Percentiles rank a stretch among this genome's conserved stretches.
Conservation (phyloP, 2,329 filamentous ascomycete genomes). For the Stagonosporopsis chrysanthemi region DNA sequence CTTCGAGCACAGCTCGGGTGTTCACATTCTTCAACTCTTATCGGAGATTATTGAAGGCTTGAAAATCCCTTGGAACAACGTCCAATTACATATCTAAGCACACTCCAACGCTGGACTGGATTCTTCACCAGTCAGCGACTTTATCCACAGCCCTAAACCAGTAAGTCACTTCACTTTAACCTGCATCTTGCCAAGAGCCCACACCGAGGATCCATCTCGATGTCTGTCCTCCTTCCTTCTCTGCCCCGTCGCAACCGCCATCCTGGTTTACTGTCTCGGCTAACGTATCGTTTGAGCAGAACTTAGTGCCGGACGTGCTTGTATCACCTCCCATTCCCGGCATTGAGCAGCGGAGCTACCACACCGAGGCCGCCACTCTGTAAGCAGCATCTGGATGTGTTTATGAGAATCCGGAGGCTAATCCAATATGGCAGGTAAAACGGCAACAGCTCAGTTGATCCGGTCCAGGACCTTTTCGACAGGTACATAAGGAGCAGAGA, state of each 20-base stretch:
- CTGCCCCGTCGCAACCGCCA: slow-evolving; percentile 25
- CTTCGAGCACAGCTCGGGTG: slow-evolving; percentile 18
- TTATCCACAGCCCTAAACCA: slow-evolving; percentile 42
- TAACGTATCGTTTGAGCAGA: slow-evolving; percentile 34
- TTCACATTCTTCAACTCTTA: slow-evolving; percentile 23
- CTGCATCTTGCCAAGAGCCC: slow-evolving; percentile 39
- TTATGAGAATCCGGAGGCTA: slow-evolving; percentile 24
- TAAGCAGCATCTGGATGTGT: slow-evolving; percentile 28
- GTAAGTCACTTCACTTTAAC: slow-evolving; percentile 43
- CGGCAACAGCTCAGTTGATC: slow-evolving; percentile 22
- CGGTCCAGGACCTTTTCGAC: slow-evolving; percentile 13
- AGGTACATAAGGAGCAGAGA: slow-evolving; percentile 42
- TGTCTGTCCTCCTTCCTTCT: slow-evolving; percentile 22
- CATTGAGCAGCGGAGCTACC: slow-evolving; percentile 34
- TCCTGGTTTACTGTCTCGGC: slow-evolving; percentile 25
- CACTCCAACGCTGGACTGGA: slow-evolving; percentile 22
- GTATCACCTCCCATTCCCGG: slow-evolving; percentile 45
- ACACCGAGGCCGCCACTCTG: slow-evolving; percentile 34
- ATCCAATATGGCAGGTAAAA: slow-evolving; percentile 44
- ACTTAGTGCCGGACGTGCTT: slow-evolving; percentile 32
- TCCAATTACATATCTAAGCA: slow-evolving; percentile 26
- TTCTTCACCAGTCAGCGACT: background rate
- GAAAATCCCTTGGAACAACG: slow-evolving; percentile 28
- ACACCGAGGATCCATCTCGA: slow-evolving; percentile 27
- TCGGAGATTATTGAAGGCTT: slow-evolving; percentile 30